phyloP scores from a whole-genome alignment of 2,329 filamentous ascomycete genomes.

The Colletotrichum paranaense region DNA sequence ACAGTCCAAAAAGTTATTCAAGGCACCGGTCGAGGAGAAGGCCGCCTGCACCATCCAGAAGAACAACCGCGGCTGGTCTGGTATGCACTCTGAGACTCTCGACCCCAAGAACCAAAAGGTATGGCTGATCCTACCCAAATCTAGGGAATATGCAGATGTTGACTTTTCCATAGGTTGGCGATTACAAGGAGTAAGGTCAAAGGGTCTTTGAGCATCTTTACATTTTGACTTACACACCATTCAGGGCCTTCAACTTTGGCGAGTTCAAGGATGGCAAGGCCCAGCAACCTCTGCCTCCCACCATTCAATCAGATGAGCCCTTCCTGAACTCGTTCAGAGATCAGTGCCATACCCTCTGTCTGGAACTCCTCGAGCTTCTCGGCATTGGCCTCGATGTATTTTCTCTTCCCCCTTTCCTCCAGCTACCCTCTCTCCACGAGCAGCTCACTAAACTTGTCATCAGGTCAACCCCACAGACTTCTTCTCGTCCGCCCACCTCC shows the following conservation, averaged over 20 bases:
- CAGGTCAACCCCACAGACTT: constrained; percentile 62
- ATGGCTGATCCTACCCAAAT: constrained; percentile 40
- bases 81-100: constrained; percentile 88
- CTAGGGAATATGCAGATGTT: neutral
- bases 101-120: constrained; percentile 86
- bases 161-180: constrained; percentile 70
- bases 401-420: constrained; percentile 1
- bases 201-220: neutral
- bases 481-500: constrained; percentile 64
- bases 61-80: constrained; percentile 89
- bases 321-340: constrained; percentile 75
- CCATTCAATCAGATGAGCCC: constrained; percentile 68
- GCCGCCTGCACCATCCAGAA: constrained; percentile 78
- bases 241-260: constrained; percentile 91
- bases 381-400: constrained; percentile 78
- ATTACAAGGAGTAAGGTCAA: constrained; percentile 82
- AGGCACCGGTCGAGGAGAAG: constrained; percentile 77
- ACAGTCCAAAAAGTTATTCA: constrained; percentile 80
- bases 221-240: constrained; percentile 2
- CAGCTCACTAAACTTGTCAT: constrained; percentile 9
- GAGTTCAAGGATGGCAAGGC: constrained; percentile 77
- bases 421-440: neutral
- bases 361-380: constrained; percentile 79
- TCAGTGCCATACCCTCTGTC: constrained; percentile 79
- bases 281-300: constrained; percentile 80